phyloP scores from a whole-genome alignment of 1,284 basidiomycete species.

The Caloboletus inedulis region DNA sequence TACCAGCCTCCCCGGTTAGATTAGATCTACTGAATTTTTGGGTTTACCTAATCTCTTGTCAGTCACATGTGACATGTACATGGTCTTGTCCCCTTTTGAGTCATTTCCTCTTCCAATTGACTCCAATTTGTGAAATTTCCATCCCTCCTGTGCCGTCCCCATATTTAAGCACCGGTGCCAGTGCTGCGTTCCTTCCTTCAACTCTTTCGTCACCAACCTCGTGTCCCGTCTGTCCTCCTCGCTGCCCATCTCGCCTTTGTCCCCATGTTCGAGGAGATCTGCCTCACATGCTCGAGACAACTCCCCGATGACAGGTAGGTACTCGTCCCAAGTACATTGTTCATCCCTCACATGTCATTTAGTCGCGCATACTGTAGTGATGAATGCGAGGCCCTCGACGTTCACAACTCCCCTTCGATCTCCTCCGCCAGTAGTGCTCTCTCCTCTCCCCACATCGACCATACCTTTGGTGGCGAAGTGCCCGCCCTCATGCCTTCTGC shows the following conservation, averaged over 20 bases:
- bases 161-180: slow-evolving; percentile 31
- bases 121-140: slow-evolving; percentile 34
- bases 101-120: slow-evolving; percentile 34
- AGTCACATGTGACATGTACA: slow-evolving; percentile 27
- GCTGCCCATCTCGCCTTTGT: slow-evolving; percentile 5
- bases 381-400: slow-evolving; percentile 62
- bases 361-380: slow-evolving; percentile 74
- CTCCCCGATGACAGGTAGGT: slow-evolving; percentile 59
- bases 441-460: slow-evolving; percentile 61
- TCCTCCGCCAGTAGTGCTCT: slow-evolving; percentile 66
- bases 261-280: slow-evolving; percentile 73
- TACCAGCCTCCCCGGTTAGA: slow-evolving; percentile 8
- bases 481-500: slow-evolving; percentile 58
- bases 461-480: slow-evolving; percentile 50
- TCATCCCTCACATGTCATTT: slow-evolving; percentile 19
- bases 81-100: slow-evolving; percentile 31
- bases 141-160: slow-evolving; percentile 37
- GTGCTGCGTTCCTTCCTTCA: slow-evolving; percentile 19
- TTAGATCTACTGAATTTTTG: slow-evolving; percentile 15
- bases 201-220: slow-evolving; percentile 12
- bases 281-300: slow-evolving; percentile 63
- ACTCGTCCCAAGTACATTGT: slow-evolving; percentile 20
- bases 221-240: neutral
- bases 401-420: slow-evolving; percentile 57
- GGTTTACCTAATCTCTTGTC: slow-evolving; percentile 6